Percentiles rank a stretch among this genome's conserved stretches.
Conservation (phyloP, 176 grass and related monocot species). For the Rhynchospora pubera region DNA sequence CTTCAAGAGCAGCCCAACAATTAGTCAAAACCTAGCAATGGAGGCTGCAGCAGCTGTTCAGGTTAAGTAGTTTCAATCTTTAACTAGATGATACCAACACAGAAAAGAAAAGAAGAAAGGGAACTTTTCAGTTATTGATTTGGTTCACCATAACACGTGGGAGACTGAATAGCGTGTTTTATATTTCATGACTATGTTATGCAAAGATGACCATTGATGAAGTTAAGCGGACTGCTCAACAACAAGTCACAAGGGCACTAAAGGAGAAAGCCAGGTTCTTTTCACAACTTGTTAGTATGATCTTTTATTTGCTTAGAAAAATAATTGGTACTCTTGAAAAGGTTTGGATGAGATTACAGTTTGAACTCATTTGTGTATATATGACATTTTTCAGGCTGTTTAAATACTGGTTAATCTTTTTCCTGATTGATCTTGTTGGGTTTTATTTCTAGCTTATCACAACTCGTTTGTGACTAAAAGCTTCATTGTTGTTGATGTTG, state of each 20-base stretch:
- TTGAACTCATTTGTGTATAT: not conserved
- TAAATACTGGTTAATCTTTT: not conserved
- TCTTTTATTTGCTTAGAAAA: not conserved
- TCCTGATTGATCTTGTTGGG: not conserved
- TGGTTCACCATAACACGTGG: not conserved
- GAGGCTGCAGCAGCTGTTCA: conserved; percentile 94
- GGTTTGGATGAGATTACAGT: not conserved
- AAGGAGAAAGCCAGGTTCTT: conserved; percentile 77
- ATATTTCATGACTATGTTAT: conserved; percentile 19
- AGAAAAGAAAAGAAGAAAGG: not conserved
- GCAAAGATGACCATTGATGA: conserved; percentile 90
- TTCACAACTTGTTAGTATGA: not conserved
- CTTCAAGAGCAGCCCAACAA: conserved; percentile 82
- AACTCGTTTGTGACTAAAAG: no score
- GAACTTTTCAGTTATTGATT: conserved; percentile 20
- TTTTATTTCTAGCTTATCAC: no score
- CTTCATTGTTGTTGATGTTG: not conserved
- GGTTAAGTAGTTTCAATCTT: conserved; percentile 28
- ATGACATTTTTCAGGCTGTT: not conserved
- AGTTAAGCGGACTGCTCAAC: conserved; percentile 88
- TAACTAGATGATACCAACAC: not conserved
- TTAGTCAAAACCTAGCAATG: conserved; percentile 81
- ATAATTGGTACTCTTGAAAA: not conserved
- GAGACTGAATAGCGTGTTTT: conserved; percentile 12
- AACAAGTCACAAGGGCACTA: conserved; percentile 74